These are phyloP conservation scores for Arachnomyces sp. DNA, from an alignment of 2,329 filamentous ascomycete species.

Conservation along the genomic window DNA sequence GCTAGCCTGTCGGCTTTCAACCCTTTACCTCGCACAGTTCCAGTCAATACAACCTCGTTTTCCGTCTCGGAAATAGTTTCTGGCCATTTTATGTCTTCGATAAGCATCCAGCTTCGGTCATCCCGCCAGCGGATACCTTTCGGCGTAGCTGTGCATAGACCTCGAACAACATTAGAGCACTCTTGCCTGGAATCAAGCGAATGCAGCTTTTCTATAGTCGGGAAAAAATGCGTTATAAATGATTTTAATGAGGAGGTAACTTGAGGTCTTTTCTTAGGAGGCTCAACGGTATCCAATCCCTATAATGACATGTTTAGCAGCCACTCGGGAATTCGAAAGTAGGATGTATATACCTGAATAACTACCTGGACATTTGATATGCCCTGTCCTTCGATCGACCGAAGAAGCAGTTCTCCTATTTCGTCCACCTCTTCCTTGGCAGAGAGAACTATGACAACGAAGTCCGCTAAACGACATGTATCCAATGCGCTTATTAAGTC, in stretches of 20 bases:
- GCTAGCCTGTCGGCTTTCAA: constrained; percentile 85
- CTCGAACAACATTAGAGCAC: constrained; percentile 81
- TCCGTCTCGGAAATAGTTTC: constrained; percentile 39
- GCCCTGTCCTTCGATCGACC: constrained; percentile 85
- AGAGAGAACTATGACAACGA: constrained; percentile 78
- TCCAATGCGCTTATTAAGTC: constrained; percentile 74
- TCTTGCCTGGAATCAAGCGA: constrained; percentile 84
- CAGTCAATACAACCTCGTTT: constrained; percentile 66
- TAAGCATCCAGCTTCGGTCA: constrained; percentile 88
- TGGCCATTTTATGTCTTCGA: constrained; percentile 72
- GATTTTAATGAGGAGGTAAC: constrained; percentile 79
- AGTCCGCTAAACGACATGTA: constrained; percentile 81
- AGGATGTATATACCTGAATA: constrained; percentile 48
- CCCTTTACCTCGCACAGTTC: constrained; percentile 75
- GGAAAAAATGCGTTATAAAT: constrained; percentile 91
- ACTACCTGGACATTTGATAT: constrained; percentile 85
- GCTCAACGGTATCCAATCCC: constrained; percentile 67
- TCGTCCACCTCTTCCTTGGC: constrained; percentile 69
- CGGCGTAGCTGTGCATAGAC: constrained; percentile 81
- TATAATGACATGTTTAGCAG: constrained; percentile 13
- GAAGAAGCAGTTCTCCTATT: constrained; percentile 74
- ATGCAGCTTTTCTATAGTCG: constrained; percentile 82
- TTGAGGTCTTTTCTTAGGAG: constrained; percentile 68
- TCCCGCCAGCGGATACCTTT: constrained; percentile 96
- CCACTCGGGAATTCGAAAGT: neutral